Evolutionary conservation across 768 basidiomycete genomes (phyloP), one percentile per base, ranked within the genome.

Genomic region (Boletus sensibilis): DNA sequence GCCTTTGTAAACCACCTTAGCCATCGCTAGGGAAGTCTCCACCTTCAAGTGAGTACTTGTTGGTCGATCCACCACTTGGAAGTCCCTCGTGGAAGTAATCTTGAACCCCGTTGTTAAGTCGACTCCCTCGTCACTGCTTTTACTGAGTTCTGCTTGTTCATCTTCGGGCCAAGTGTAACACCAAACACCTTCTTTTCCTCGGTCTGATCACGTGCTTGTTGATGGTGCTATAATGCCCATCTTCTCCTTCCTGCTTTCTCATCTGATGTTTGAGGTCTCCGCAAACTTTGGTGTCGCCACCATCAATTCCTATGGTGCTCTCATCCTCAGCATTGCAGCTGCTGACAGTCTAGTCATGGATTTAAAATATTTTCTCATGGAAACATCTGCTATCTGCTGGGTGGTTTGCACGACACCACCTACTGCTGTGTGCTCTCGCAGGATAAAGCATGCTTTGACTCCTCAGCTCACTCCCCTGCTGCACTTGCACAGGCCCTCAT

Each of bases 381-480:
- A 96, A 73, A 79, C 77, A 3, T 75, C 81, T 3, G 88, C 82
- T 1, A 85, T 89, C 70, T 69, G 72, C 3, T 98, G 95, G 95
- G 82, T 90, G 62, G 66, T 20, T 67, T 97, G 29, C 84, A 96
- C 21, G 71, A 76, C 14, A 59, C 55, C 0, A 83, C 82, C 2
- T 86, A 87, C 64, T 64, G 64, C 5, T 79, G 75, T 31, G 75
- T 98, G 13, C 73, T 98, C 38, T 65, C 72, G 16, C 94, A 96
- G 70, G 92, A 97, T 70, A 92, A 90, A 72, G 68, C 78, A 35
- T 99, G 87, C 83, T 98, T 96, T 70, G 95, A 98, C 68, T 74
- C 77, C 56, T 73, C 78, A 7, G 75, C 79, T 42, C 84, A 92
- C 72, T 70, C 77, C 6, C 76, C 90, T 0, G 73, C 79, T 21